phyloP scores from a whole-genome alignment of 2,329 filamentous ascomycete species.

The Xylaria sp. region DNA sequence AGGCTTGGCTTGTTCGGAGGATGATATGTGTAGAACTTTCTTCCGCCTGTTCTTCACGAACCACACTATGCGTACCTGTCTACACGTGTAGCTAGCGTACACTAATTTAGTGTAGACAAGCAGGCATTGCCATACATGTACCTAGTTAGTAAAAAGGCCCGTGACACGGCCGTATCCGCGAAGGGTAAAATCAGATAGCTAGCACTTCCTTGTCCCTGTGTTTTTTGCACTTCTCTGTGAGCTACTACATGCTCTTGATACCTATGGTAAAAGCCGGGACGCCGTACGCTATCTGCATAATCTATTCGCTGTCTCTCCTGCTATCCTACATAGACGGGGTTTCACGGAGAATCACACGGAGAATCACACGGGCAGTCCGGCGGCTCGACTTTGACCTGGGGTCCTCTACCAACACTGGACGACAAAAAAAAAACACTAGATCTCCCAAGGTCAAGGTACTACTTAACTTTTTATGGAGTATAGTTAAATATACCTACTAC shows the following conservation, averaged over 20 bases:
- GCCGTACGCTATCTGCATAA: neutral
- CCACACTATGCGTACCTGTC: too few species aligned
- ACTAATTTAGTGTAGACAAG: constrained; percentile 1
- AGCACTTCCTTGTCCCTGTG: neutral
- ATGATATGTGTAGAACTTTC: neutral
- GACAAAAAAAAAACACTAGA: neutral
- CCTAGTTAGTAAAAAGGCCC: neutral
- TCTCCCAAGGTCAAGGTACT: constrained; percentile 8
- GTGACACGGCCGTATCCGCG: constrained; percentile 3
- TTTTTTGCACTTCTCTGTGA: neutral
- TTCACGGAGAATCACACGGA: too few species aligned
- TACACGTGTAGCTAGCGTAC: neutral
- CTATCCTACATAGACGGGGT: too few species aligned
- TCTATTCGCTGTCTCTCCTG: constrained; percentile 2
- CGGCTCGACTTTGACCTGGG: neutral
- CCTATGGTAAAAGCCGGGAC: too few species aligned
- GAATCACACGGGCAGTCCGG: neutral
- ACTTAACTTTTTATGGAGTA: constrained; percentile 14
- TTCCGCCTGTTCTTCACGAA: neutral
- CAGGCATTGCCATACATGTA: neutral
- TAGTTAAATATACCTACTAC: constrained; percentile 5
- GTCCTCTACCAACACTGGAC: constrained; percentile 3
- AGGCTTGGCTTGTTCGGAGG: constrained; percentile 20
- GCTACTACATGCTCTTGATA: neutral
- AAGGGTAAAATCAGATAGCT: neutral